Percentiles rank a stretch among this genome's conserved stretches.
phyloP scores from a whole-genome alignment of 2,329 filamentous ascomycete genomes.

The Aspergillus uvarum region DNA sequence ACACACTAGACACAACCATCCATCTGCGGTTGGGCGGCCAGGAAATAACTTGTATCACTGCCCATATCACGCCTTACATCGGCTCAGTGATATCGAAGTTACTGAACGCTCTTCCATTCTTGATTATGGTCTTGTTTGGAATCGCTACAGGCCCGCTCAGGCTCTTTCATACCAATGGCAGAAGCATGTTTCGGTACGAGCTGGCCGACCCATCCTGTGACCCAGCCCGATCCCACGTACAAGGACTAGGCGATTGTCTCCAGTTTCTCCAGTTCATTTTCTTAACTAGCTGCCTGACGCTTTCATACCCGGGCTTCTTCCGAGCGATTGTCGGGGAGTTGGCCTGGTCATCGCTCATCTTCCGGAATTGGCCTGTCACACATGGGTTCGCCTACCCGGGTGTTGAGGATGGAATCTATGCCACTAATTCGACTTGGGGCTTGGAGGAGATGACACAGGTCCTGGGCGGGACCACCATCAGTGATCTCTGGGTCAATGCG shows the following conservation, averaged over 20 bases:
- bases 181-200: slow-evolving; percentile 15
- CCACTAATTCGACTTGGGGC: slow-evolving; percentile 13
- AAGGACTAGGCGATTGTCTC: slow-evolving; percentile 9
- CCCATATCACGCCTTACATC: slow-evolving; percentile 16
- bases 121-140: slow-evolving; percentile 11
- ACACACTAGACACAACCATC: slow-evolving; percentile 11
- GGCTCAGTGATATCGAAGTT: not conserved
- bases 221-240: slow-evolving; percentile 8
- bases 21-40: slow-evolving; percentile 8
- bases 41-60: slow-evolving; percentile 5
- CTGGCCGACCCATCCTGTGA: slow-evolving; percentile 1
- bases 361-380: slow-evolving; percentile 13
- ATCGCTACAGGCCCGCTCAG: not conserved
- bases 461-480: slow-evolving; percentile 12
- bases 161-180: not conserved
- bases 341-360: slow-evolving; percentile 17
- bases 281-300: slow-evolving; percentile 11
- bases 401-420: slow-evolving; percentile 11
- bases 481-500: slow-evolving; percentile 15
- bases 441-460: slow-evolving; percentile 18
- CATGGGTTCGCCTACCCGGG: slow-evolving; percentile 18
- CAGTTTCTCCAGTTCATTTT: slow-evolving; percentile 19
- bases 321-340: slow-evolving; percentile 13
- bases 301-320: slow-evolving; percentile 17
- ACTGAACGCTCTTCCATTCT: slow-evolving; percentile 3